Conservation (phyloP, 305 asterid genomes). For the Fraxinus latifolia region DNA sequence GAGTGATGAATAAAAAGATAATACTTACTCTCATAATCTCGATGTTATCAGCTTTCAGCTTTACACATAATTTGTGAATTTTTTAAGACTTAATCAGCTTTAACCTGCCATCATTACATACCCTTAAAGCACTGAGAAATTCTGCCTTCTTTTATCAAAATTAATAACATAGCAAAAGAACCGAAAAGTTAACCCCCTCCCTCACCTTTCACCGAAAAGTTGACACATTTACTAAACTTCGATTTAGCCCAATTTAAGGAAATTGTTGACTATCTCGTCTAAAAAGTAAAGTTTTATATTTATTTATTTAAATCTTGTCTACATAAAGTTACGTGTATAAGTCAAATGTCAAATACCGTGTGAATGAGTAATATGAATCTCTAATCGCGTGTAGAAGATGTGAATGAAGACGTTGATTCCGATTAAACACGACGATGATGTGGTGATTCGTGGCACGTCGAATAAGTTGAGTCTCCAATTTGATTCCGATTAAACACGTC, state of each 20-base stretch:
- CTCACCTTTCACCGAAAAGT: conserved; percentile 78
- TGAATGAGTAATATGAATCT: neutral
- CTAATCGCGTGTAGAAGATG: neutral
- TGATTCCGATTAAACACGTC: no score
- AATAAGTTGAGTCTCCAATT: no score
- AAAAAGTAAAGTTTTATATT: neutral
- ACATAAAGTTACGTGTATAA: no score
- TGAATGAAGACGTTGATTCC: neutral
- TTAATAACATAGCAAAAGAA: neutral
- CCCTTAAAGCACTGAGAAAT: conserved; percentile 53
- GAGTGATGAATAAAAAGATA: no score
- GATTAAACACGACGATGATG: neutral
- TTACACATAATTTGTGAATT: conserved; percentile 43
- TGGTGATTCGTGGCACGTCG: no score
- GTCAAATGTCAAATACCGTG: neutral
- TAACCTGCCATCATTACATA: conserved; percentile 54
- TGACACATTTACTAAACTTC: conserved; percentile 46
- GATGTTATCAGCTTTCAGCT: conserved; percentile 16
- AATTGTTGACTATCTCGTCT: neutral
- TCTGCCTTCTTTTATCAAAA: conserved; percentile 21
- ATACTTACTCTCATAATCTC: neutral
- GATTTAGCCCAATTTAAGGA: conserved; percentile 11
- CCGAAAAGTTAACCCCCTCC: conserved; percentile 27
- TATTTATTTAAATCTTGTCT: no score
- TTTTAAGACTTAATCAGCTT: conserved; percentile 38